A percentile compares a stretch with the other conserved stretches of the same genome.
These are phyloP conservation scores for Dissophora globulifera DNA, from an alignment of 192 early-diverging fungal genomes.

Conservation along the genomic window DNA sequence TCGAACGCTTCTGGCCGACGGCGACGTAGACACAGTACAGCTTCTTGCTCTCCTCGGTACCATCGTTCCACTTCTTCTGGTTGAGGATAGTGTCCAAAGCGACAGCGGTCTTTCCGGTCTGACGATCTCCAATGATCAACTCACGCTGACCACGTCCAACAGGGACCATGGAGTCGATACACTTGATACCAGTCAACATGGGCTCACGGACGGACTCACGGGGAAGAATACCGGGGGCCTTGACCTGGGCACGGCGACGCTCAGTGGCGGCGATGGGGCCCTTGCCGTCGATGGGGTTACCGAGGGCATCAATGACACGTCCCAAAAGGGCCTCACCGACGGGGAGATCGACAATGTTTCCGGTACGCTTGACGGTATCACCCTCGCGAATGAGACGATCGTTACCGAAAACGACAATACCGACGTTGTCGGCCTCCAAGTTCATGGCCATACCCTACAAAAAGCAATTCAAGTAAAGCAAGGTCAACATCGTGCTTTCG, in stretches of 20 bases:
- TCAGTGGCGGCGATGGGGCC: conserved; percentile 89
- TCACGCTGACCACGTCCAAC: conserved; percentile 99
- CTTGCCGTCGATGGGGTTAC: conserved; percentile 99
- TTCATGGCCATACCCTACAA: conserved; percentile 98
- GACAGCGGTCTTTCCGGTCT: conserved; percentile 99
- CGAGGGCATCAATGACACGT: conserved; percentile 98
- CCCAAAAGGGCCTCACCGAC: conserved; percentile 95
- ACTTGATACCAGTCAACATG: conserved; percentile 99
- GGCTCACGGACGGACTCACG: conserved; percentile 99
- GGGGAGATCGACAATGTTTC: conserved; percentile 98
- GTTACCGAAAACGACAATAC: conserved; percentile 99
- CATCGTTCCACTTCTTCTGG: conserved; percentile 99
- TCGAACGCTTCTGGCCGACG: conserved; percentile 99
- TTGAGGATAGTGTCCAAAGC: conserved; percentile 99
- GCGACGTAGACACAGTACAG: conserved; percentile 99
- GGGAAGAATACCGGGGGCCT: conserved; percentile 99
- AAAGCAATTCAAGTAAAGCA: not conserved
- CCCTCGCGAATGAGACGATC: conserved; percentile 99
- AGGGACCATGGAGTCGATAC: conserved; percentile 99
- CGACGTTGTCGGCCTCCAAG: conserved; percentile 99
- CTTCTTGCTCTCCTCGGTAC: conserved; percentile 96
- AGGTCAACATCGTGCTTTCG: too few relatives aligned
- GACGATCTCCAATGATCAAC: conserved; percentile 99
- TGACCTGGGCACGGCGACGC: conserved; percentile 96
- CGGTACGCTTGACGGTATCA: conserved; percentile 99